Percentiles rank a stretch among this genome's conserved stretches.
Conservation (phyloP, 768 basidiomycete species). For the Kwoniella sp. region DNA sequence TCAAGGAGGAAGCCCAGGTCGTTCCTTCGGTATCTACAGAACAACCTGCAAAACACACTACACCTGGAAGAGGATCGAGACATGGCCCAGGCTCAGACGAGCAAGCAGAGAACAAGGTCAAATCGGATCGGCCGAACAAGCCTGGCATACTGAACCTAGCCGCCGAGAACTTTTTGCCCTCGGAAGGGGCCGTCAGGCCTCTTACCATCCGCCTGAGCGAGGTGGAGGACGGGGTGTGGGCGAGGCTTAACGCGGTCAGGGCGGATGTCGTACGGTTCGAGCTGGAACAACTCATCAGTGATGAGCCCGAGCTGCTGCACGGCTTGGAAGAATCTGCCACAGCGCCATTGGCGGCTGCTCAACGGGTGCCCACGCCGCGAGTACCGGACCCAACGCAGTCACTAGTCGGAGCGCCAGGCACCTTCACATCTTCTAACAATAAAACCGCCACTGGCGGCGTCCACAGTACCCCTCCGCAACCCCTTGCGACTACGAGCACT, state of each 20-base stretch:
- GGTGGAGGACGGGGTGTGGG: constrained; percentile 30
- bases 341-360: too few species aligned
- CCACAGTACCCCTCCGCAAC: too few species aligned
- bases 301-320: constrained; percentile 24
- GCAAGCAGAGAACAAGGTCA: background rate
- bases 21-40: background rate
- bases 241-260: constrained; percentile 24
- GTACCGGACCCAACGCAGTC: too few species aligned
- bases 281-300: constrained; percentile 8
- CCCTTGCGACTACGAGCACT: too few species aligned
- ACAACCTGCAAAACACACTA: background rate
- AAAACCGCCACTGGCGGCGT: too few species aligned
- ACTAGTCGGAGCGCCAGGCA: too few species aligned
- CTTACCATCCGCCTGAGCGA: constrained; percentile 31
- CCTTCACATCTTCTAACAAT: too few species aligned
- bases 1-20: constrained; percentile 1
- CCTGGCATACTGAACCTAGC: constrained; percentile 26
- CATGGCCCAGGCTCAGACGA: background rate
- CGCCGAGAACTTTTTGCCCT: constrained; percentile 22
- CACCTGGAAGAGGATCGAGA: background rate
- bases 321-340: too few species aligned
- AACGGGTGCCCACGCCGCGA: too few species aligned
- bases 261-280: constrained; percentile 17
- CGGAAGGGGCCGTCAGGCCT: constrained; percentile 19
- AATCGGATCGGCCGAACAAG: background rate